These are phyloP conservation scores for Pichia sp. DNA, from an alignment of 1,139 yeast genomes.

Conservation along the genomic window DNA sequence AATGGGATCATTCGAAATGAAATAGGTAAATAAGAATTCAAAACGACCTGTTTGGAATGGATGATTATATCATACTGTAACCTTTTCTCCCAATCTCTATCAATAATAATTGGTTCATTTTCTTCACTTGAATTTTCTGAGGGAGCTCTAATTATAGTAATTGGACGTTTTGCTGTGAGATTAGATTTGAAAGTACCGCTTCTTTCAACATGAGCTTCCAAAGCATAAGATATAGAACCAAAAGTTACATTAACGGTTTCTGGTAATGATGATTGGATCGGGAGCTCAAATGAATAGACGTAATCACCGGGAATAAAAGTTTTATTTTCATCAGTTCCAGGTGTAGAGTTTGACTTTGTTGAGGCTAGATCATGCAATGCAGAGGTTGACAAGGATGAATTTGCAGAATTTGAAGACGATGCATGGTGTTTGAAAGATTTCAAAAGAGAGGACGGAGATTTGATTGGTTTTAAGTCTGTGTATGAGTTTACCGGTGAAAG, in stretches of 20 bases:
- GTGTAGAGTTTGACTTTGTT: conserved; percentile 11
- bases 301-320: conserved; percentile 76
- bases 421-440: too few species aligned
- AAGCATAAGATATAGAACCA: conserved; percentile 65
- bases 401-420: not conserved
- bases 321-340: conserved; percentile 30
- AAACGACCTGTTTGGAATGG: conserved; percentile 78
- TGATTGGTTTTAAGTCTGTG: conserved; percentile 19
- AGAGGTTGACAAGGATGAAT: too few species aligned
- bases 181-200: conserved; percentile 81
- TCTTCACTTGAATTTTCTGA: conserved; percentile 76
- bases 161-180: conserved; percentile 54
- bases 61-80: conserved; percentile 82
- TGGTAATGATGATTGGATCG: conserved; percentile 74
- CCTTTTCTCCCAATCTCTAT: conserved; percentile 91
- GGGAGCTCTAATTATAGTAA: conserved; percentile 67
- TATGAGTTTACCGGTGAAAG: conserved; percentile 25
- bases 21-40: conserved; percentile 77
- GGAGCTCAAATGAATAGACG: conserved; percentile 83
- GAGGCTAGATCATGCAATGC: conserved; percentile 18
- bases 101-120: conserved; percentile 86
- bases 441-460: conserved; percentile 1
- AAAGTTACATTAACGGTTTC: conserved; percentile 74
- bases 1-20: conserved; percentile 79
- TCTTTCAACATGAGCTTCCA: conserved; percentile 66